Conservation (phyloP, 1,139 yeast genomes). For the Blastobotrys proliferans region DNA sequence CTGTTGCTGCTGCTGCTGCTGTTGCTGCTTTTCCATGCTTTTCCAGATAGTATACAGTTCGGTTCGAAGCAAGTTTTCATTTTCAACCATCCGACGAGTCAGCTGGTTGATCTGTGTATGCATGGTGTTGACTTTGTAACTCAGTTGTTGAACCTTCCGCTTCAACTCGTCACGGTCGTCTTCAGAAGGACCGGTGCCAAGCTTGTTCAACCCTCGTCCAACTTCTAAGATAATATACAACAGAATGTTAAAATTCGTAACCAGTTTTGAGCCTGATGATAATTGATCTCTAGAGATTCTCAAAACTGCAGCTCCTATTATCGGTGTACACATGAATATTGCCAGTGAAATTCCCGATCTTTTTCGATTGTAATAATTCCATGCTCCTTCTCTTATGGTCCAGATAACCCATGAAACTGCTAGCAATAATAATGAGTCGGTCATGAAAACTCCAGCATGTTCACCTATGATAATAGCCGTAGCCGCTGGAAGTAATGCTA, state of each 20-base stretch:
- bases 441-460: slow-evolving; percentile 22
- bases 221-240: slow-evolving; percentile 24
- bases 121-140: background rate
- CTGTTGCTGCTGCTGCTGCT: slow-evolving; percentile 1
- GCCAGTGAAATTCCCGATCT: background rate
- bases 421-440: slow-evolving; percentile 23
- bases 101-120: slow-evolving; percentile 9
- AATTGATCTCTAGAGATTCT: slow-evolving; percentile 21
- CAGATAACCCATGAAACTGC: slow-evolving; percentile 28
- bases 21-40: slow-evolving; percentile 15
- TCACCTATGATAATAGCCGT: slow-evolving; percentile 23
- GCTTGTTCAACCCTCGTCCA: slow-evolving; percentile 21
- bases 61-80: slow-evolving; percentile 15
- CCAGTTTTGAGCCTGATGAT: slow-evolving; percentile 23
- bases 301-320: slow-evolving; percentile 23
- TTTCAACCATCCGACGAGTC: slow-evolving; percentile 11
- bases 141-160: background rate
- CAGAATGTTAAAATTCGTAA: slow-evolving; percentile 25
- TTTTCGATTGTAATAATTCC: slow-evolving; percentile 20
- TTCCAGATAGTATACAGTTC: slow-evolving; percentile 20
- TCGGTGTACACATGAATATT: slow-evolving; percentile 20
- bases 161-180: background rate
- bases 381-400: slow-evolving; percentile 24
- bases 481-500: slow-evolving; percentile 27
- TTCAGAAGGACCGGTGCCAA: background rate